A percentile compares a stretch with the other conserved stretches of the same genome.
These are phyloP conservation scores for Trifolium repens DNA, from an alignment of 306 rosid genomes.

Conservation along the genomic window DNA sequence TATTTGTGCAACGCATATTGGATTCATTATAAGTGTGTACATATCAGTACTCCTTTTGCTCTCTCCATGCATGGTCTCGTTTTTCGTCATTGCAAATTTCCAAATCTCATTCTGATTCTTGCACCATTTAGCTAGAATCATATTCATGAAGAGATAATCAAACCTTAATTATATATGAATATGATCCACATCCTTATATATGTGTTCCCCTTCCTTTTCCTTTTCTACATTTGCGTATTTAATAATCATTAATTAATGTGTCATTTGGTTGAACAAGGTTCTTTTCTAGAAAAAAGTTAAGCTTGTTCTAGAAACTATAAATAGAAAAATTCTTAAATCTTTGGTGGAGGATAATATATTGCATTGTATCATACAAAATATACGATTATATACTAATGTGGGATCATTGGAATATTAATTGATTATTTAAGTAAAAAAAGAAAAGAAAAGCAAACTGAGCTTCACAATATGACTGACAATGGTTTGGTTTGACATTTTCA, in stretches of 20 bases:
- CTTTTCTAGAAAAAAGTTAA: constrained; percentile 24
- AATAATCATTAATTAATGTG: background rate
- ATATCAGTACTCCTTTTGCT: background rate
- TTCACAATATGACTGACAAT: constrained; percentile 24
- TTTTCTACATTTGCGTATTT: background rate
- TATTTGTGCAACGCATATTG: no score
- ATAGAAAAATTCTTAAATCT: constrained; percentile 21
- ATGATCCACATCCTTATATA: no score
- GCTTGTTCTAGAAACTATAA: constrained; percentile 14
- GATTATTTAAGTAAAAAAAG: constrained; percentile 1
- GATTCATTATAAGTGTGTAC: background rate
- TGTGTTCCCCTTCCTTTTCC: background rate
- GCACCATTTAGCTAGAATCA: constrained; percentile 43
- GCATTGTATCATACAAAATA: constrained; percentile 2
- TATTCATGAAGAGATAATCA: constrained; percentile 33
- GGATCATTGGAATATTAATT: constrained; percentile 11
- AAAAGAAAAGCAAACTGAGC: constrained; percentile 10
- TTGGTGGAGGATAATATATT: constrained; percentile 9
- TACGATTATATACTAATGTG: constrained; percentile 3
- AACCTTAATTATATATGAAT: no score
- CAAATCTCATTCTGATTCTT: constrained; percentile 49
- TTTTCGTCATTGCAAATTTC: background rate
- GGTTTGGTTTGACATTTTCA: constrained; percentile 1
- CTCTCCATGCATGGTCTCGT: background rate
- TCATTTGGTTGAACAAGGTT: constrained; percentile 38